Evolutionary conservation across 495 filamentous ascomycete genomes (phyloP).

Genomic region (Podospora appendiculata): DNA sequence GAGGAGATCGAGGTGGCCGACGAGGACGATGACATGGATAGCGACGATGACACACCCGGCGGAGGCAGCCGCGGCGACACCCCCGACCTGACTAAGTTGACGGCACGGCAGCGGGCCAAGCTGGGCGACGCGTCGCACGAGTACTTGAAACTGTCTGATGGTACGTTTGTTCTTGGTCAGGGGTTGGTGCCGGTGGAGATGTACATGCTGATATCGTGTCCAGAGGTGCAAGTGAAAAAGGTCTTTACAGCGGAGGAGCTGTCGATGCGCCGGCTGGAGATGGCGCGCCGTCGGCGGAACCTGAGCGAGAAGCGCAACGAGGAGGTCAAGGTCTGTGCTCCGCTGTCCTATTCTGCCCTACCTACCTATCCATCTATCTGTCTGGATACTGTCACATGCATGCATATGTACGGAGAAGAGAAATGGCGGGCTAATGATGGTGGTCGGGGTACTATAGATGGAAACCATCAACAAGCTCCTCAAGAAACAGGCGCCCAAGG

Average conservation of each 20-base stretch:
- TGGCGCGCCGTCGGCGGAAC: conserved; percentile 91
- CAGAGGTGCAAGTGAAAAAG: conserved; percentile 91
- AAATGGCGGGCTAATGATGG: too few species aligned
- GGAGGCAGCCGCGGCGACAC: conserved; percentile 52
- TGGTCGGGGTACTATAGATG: conserved; percentile 56
- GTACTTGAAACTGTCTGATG: conserved; percentile 73
- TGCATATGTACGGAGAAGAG: too few species aligned
- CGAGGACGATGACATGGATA: conserved; percentile 58
- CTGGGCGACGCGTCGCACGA: conserved; percentile 53
- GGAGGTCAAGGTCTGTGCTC: conserved; percentile 77
- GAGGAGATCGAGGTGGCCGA: conserved; percentile 57
- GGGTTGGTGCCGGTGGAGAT: not conserved
- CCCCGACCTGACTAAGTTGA: conserved; percentile 78
- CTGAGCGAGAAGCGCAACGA: conserved; percentile 97
- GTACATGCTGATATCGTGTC: not conserved
- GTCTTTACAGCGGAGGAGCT: conserved; percentile 89
- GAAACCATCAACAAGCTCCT: conserved; percentile 97
- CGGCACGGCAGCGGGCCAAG: conserved; percentile 73
- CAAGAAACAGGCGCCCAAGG: conserved; percentile 90
- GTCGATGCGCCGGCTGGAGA: conserved; percentile 89
- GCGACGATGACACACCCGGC: conserved; percentile 43
- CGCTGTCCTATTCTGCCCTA: too few species aligned
- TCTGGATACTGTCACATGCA: not conserved
- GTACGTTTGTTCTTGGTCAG: conserved; percentile 12
- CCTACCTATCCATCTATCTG: not conserved